Evolutionary conservation across 2,329 filamentous ascomycete genomes (phyloP), one percentile per base, ranked within the genome.

Genomic region (Lasiodiplodia theobromae): DNA sequence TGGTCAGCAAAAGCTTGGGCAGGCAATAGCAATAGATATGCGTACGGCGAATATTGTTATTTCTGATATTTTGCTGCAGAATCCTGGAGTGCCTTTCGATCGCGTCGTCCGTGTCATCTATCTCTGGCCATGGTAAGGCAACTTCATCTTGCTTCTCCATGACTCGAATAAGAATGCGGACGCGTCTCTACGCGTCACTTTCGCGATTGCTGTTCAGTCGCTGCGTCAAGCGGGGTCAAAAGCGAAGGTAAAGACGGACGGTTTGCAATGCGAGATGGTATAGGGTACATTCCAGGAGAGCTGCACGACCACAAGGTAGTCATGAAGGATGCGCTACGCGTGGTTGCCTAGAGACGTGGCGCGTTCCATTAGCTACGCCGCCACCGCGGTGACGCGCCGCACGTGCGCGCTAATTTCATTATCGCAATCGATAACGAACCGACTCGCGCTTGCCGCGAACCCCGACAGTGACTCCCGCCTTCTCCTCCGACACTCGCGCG

Each of bases 351-450:
- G 34, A 10, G 63, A 11, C 52, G 40, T 56, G 51, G 63, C 63
- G 62, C 49, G 37, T 23, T 53, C 57, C 28, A 28, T 28, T 28
- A 28, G 28, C 28, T 28, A 28, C 18, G 31, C 37, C 60, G 60
- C 60, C 37, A 47, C 37, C 14, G 14, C 1, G 21, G 28, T 66
- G 51, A 66, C 63, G 63, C 63, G 63, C 23, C 16, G 49, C 63
- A 66, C 63, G 63, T 66, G 63, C 49, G 12, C 31, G n/a, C 25
- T 11, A 53, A 16, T 25, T 18, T 37, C 34, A 51, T 52, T n/a
- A 28, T 23, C 16, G 63, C 63, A 66, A 66, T 66, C 63, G 63
- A 66, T 66, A 66, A 66, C 49, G 21, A 28, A 38, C 25, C 18
- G 25, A 54, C 31, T 51, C 38, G 52, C 34, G 31, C 44, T 64